Percentiles rank a stretch among this genome's conserved stretches.
These are phyloP conservation scores for Coniochaeta sp. DNA, from an alignment of 2,329 filamentous ascomycete genomes.

Conservation along the genomic window DNA sequence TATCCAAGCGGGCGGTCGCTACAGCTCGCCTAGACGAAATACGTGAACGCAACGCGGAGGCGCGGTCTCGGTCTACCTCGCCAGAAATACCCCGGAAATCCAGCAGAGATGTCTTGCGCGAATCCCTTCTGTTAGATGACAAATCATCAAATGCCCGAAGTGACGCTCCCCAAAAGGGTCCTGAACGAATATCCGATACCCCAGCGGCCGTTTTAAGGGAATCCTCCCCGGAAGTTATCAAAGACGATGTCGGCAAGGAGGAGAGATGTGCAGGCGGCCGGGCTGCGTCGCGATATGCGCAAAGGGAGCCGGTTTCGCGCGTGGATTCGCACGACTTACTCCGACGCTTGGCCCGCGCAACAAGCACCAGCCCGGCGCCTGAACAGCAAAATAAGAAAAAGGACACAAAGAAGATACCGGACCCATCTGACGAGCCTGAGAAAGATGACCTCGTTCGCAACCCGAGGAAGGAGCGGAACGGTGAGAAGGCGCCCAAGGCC, in stretches of 20 bases:
- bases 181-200: constrained; percentile 29
- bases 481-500: constrained; percentile 19
- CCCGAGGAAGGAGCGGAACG: constrained; percentile 7
- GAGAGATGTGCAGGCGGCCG: background rate
- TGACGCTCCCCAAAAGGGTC: constrained; percentile 10
- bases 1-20: constrained; percentile 40
- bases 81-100: constrained; percentile 28
- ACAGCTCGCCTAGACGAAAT: constrained; percentile 46
- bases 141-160: background rate
- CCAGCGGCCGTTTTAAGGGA: constrained; percentile 30
- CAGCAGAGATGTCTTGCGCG: constrained; percentile 18
- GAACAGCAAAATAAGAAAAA: constrained; percentile 11
- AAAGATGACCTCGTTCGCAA: background rate
- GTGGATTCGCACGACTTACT: constrained; percentile 42
- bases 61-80: constrained; percentile 32
- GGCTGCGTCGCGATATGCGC: background rate
- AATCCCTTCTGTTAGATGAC: constrained; percentile 9
- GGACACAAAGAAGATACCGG: background rate
- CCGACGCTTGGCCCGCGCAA: constrained; percentile 39
- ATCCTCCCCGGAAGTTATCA: background rate
- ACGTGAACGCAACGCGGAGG: constrained; percentile 38
- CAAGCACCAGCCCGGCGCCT: constrained; percentile 35
- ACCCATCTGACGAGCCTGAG: constrained; percentile 6
- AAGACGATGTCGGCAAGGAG: background rate
- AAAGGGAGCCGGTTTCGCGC: constrained; percentile 15